phyloP scores from a whole-genome alignment of 371 early-diverging fungal genomes.

The Mucor sp. region DNA sequence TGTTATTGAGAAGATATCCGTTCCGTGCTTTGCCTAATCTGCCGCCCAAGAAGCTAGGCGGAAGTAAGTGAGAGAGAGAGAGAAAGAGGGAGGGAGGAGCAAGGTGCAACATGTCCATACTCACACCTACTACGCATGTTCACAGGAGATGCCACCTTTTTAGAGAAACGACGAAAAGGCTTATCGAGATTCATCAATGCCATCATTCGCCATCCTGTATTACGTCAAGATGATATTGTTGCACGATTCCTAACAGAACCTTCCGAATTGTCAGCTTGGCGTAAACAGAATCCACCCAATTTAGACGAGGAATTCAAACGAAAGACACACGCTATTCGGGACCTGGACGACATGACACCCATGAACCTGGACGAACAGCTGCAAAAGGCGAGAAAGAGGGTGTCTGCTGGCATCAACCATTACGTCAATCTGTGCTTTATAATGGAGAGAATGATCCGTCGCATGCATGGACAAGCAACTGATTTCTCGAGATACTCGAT shows the following conservation, averaged over 20 bases:
- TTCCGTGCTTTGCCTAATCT: conserved; percentile 46
- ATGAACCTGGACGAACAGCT: conserved; percentile 56
- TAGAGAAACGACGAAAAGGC: conserved; percentile 74
- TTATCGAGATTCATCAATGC: conserved; percentile 78
- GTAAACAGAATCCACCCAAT: conserved; percentile 49
- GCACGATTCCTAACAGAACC: conserved; percentile 70
- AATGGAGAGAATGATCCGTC: conserved; percentile 68
- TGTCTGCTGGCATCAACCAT: conserved; percentile 57
- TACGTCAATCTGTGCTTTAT: conserved; percentile 64
- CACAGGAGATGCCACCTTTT: conserved; percentile 69
- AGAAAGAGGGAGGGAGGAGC: neutral
- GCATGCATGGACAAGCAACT: conserved; percentile 65
- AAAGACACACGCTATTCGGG: conserved; percentile 30
- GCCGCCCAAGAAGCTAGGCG: conserved; percentile 53
- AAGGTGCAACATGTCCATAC: too few species aligned
- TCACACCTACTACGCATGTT: conserved; percentile 4
- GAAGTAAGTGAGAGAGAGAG: conserved; percentile 28
- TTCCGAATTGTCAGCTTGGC: conserved; percentile 59
- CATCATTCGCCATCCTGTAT: conserved; percentile 74
- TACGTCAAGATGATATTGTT: conserved; percentile 67
- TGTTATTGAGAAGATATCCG: conserved; percentile 40
- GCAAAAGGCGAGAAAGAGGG: conserved; percentile 50
- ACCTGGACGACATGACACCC: conserved; percentile 44
- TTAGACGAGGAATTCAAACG: conserved; percentile 58
- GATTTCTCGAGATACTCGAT: conserved; percentile 61